Base-by-base conservation (phyloP, 441 rosid genomes). In the Kokia cookei region DNA sequence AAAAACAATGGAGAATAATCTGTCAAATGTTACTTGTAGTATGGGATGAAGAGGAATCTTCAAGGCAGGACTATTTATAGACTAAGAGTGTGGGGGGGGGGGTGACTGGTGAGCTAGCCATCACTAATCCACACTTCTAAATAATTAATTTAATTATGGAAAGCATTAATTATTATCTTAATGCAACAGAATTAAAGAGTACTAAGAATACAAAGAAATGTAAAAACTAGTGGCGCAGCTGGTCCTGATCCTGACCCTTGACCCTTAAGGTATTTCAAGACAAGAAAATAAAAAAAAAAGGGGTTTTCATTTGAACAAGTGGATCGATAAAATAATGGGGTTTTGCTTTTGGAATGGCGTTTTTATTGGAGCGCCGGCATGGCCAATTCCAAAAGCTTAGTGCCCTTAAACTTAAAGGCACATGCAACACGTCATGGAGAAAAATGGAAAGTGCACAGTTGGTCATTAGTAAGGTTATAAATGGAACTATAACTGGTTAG, bases 31-130 rank as follows among this genome's bases (percentile, higher is more conserved):
- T 48, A 2, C 22, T 26, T 58, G 27, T 60, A 57, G 7, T 50
- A 11, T 60, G 58, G 57, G n/a, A 29, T 69, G 73, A 27, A 27
- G 61, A 45, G 35, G 47, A 66, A 15, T 4, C 27, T 13, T 11
- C 4, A 14, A 26, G 57, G 22, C 62, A 40, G 32, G 69, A 7
- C 73, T 66, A 66, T 81, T 75, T 81, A 81, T 75, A 81, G 73
- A 57, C 14, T 57, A 58, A 14, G 71, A 2, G 2, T 2, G 22
- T 19, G 9, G 42, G 4, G 60, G 64, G 35, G 62, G 4, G 73
- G 65, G 17, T 64, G 50, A 40, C 29, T 42, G 70, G 71, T 74
- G 73, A 74, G 70, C 61, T 55, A 74, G 63, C 69, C 43, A 59
- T 58, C 77, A 68, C 70, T 61, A 75, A 67, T 67, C 24, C 72